Conservation (phyloP, 805 yeast genomes). For the Isabelozyma rhagii region DNA sequence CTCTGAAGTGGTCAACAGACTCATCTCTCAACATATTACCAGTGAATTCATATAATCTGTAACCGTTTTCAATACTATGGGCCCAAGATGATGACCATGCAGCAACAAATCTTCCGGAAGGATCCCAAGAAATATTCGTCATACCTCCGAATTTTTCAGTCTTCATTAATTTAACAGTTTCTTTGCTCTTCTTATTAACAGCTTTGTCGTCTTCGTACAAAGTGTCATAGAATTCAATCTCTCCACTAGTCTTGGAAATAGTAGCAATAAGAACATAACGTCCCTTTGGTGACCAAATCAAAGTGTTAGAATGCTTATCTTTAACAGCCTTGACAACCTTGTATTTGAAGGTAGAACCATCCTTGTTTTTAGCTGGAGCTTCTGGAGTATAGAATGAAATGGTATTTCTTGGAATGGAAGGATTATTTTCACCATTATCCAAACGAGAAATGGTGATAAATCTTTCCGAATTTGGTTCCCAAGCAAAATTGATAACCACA, state of each 20-base stretch:
- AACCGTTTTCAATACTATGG: constrained; percentile 86
- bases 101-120: constrained; percentile 87
- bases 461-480: constrained; percentile 94
- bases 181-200: constrained; percentile 41
- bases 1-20: constrained; percentile 76
- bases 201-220: constrained; percentile 71
- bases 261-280: constrained; percentile 67
- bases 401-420: constrained; percentile 62
- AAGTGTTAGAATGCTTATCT: constrained; percentile 65
- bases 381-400: constrained; percentile 85
- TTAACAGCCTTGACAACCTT: constrained; percentile 54
- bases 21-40: constrained; percentile 79
- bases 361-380: constrained; percentile 45
- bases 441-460: constrained; percentile 73
- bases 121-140: constrained; percentile 90
- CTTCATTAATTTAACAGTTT: constrained; percentile 60
- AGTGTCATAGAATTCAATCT: constrained; percentile 81
- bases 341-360: constrained; percentile 44
- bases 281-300: constrained; percentile 91
- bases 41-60: constrained; percentile 77
- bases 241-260: constrained; percentile 50
- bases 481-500: constrained; percentile 79
- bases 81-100: constrained; percentile 87
- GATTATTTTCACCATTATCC: constrained; percentile 54
- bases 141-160: constrained; percentile 69